Percentiles rank a stretch among this genome's conserved stretches.
Conservation (phyloP, 2,329 filamentous ascomycete species). For the Fusarium pininemorale region DNA sequence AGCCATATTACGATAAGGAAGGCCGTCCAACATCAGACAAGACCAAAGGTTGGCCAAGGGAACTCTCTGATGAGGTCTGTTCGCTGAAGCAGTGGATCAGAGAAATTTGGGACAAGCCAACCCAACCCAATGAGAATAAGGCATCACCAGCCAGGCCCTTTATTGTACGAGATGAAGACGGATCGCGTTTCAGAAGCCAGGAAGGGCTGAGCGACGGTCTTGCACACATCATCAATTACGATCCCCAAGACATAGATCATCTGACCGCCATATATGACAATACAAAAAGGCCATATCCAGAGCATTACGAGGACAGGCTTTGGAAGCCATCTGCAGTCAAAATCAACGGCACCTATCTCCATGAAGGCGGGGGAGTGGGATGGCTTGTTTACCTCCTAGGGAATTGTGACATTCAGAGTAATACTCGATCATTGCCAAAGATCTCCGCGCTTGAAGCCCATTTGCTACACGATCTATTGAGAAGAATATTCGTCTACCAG, state of each 20-base stretch:
- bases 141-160: not conserved
- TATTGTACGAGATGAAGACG: not conserved
- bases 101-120: not conserved
- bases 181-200: not conserved
- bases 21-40: not conserved
- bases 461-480: not conserved
- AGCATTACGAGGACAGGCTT: fast-evolving
- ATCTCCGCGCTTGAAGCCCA: not conserved
- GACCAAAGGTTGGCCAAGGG: not conserved
- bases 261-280: not conserved
- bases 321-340: not conserved
- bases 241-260: not conserved
- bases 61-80: not conserved
- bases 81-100: not conserved
- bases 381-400: not conserved
- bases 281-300: not conserved
- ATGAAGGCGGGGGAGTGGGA: not conserved
- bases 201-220: not conserved
- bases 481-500: not conserved
- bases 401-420: not conserved
- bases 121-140: not conserved
- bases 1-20: not conserved
- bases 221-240: not conserved
- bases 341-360: not conserved
- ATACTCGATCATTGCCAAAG: not conserved